phyloP scores from a whole-genome alignment of 176 grass and related monocot species.

The Triticum turgidum region DNA sequence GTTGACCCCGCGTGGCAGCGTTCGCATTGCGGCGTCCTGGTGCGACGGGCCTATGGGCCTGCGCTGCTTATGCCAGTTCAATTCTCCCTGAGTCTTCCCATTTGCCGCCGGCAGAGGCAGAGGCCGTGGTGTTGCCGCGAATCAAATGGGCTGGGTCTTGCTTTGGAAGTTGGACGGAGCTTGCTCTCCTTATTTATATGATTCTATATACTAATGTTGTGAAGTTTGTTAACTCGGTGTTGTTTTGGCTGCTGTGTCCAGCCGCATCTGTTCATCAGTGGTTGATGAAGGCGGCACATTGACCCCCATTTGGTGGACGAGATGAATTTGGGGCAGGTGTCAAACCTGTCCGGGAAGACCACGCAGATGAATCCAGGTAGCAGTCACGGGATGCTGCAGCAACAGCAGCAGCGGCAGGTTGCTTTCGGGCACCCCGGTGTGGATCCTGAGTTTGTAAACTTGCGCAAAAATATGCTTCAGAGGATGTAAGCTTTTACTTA shows the following conservation, averaged over 20 bases:
- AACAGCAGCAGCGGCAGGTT: constrained; percentile 32
- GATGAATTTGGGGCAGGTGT: constrained; percentile 30
- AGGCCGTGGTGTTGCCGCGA: background rate
- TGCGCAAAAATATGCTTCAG: constrained; percentile 27
- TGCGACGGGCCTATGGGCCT: background rate
- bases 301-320: background rate
- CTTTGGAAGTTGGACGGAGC: background rate
- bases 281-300: constrained; percentile 19
- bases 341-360: constrained; percentile 11
- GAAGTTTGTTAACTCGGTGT: background rate
- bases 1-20: background rate
- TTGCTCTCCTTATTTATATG: background rate
- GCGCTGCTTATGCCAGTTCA: background rate
- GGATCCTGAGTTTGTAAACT: constrained; percentile 32
- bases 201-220: background rate
- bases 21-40: background rate
- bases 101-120: background rate
- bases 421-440: background rate
- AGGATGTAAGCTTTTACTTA: constrained; percentile 50
- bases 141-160: background rate
- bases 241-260: constrained; percentile 13
- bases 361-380: constrained; percentile 25
- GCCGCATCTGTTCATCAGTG: background rate
- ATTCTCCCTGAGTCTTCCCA: background rate
- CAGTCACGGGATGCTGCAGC: constrained; percentile 11